Evolutionary conservation across 2,329 filamentous ascomycete genomes (phyloP), one percentile per base, ranked within the genome.

Genomic region (Calonectria ilicicola): DNA sequence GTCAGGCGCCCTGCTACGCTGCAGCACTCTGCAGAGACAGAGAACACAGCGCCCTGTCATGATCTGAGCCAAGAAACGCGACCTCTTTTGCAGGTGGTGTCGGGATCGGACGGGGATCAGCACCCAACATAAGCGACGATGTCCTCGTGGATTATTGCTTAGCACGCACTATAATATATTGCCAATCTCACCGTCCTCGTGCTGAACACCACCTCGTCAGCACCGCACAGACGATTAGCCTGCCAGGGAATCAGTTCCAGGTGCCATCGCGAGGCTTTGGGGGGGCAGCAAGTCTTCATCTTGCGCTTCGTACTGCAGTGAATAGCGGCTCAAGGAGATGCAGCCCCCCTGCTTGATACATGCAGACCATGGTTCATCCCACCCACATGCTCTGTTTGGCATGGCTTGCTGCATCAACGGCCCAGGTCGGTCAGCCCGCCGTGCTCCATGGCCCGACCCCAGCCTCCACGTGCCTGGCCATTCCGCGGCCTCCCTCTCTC

Each of bases 331-430:
- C 44, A 21, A 14, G 10, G 44, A 47, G n/a, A 47, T 8, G 9
- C 2, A 3, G 12, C 10, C 44, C 68, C 67, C 70, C 58, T 65
- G 69, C 67, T 65, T 75, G 73, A 62, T 62, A 53, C 38, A 65
- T 58, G 60, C 70, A 69, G 68, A 23, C 65, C 74, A 79, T 77
- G 77, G 75, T 76, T 79, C 75, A 73, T 75, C 67, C 58, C 70
- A 74, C 67, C 58, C 70, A 74, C 73, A 77, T 80, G 56, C 78
- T 80, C 56, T 27, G 76, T 79, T 32, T 53, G 76, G 77, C 49
- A 72, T 79, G 77, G 78, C 72, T 75, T 60, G 69, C 75, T 76
- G 75, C 71, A 74, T 46, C 63, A 68, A 67, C 47, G 44, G 66
- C 60, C 69, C 72, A 69, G 72, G 65, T 71, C 58, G 68, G 73